Evolutionary conservation across 2,329 filamentous ascomycete species (phyloP).

Genomic region (Scytalidium sp.): DNA sequence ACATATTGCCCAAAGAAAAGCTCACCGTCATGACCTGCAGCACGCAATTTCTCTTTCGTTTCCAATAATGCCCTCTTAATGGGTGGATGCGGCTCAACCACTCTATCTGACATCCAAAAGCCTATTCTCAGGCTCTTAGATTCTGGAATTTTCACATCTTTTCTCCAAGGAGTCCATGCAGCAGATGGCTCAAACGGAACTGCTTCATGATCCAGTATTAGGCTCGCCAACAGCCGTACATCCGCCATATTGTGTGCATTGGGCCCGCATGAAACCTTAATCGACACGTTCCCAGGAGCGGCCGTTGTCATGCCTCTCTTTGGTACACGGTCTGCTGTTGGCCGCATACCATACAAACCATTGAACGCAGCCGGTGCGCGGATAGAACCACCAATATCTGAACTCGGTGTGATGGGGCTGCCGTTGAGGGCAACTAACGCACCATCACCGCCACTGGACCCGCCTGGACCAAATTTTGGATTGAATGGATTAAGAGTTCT

Average conservation of each 20-base stretch:
- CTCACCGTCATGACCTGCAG: slow-evolving; percentile 46
- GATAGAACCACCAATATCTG: slow-evolving; percentile 26
- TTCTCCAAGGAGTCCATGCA: slow-evolving; percentile 11
- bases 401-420: slow-evolving; percentile 15
- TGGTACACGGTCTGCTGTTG: slow-evolving; percentile 23
- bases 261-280: slow-evolving; percentile 42
- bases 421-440: slow-evolving; percentile 6
- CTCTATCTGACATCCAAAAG: slow-evolving; percentile 45
- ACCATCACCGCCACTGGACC: slow-evolving; percentile 5
- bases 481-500: slow-evolving; percentile 33
- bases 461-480: slow-evolving; percentile 4
- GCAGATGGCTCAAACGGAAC: slow-evolving; percentile 36
- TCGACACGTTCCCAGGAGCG: slow-evolving; percentile 52
- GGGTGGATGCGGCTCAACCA: slow-evolving; percentile 54
- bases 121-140: slow-evolving; percentile 15
- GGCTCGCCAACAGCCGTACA: slow-evolving; percentile 47
- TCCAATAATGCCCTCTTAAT: slow-evolving; percentile 41
- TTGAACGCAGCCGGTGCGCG: slow-evolving; percentile 29
- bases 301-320: slow-evolving; percentile 38
- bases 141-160: slow-evolving; percentile 14
- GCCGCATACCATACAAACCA: slow-evolving; percentile 28
- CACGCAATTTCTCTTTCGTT: slow-evolving; percentile 33
- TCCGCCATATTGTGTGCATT: slow-evolving; percentile 40
- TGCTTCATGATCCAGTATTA: slow-evolving; percentile 48
- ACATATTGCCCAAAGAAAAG: slow-evolving; percentile 17